Evolutionary conservation across 129 eudicot genomes (phyloP).

Genomic region (Helianthus tuberosus): DNA sequence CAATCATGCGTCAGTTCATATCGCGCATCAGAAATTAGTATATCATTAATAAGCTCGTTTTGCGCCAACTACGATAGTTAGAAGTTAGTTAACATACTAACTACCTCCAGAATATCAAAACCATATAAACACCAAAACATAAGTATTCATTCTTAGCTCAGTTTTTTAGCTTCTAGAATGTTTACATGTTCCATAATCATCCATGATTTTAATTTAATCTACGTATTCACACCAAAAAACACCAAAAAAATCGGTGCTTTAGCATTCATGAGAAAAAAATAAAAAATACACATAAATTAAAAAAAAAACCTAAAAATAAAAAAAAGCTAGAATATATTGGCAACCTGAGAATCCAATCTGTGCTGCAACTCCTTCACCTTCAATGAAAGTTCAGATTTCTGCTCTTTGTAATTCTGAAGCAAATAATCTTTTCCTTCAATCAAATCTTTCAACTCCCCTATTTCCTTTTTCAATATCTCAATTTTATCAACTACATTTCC

Average conservation of each 20-base stretch:
- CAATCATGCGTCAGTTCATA: too few relatives aligned
- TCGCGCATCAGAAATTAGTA: too few relatives aligned
- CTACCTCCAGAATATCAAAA: background rate
- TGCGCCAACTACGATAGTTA: too few relatives aligned
- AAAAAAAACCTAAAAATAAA: background rate
- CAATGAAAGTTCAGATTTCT: conserved; percentile 66
- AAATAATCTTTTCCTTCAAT: conserved; percentile 75
- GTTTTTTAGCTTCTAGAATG: background rate
- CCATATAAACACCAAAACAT: background rate
- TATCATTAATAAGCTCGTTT: too few relatives aligned
- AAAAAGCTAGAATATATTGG: conserved; percentile 62
- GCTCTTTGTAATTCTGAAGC: conserved; percentile 79
- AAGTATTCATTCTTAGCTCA: conserved; percentile 23
- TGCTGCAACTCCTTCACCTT: conserved; percentile 82
- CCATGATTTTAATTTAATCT: conserved; percentile 16
- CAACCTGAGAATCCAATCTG: conserved; percentile 81
- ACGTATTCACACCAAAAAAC: conserved; percentile 36
- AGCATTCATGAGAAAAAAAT: conserved; percentile 19
- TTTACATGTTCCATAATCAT: conserved; percentile 9
- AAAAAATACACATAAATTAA: conserved; percentile 29
- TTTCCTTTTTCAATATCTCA: conserved; percentile 66
- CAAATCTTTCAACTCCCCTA: conserved; percentile 69
- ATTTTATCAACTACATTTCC: conserved; percentile 53
- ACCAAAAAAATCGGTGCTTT: conserved; percentile 21
- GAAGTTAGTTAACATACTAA: too few relatives aligned